phyloP scores from a whole-genome alignment of 2,329 filamentous ascomycete genomes.

The Ascomycota sp. region DNA sequence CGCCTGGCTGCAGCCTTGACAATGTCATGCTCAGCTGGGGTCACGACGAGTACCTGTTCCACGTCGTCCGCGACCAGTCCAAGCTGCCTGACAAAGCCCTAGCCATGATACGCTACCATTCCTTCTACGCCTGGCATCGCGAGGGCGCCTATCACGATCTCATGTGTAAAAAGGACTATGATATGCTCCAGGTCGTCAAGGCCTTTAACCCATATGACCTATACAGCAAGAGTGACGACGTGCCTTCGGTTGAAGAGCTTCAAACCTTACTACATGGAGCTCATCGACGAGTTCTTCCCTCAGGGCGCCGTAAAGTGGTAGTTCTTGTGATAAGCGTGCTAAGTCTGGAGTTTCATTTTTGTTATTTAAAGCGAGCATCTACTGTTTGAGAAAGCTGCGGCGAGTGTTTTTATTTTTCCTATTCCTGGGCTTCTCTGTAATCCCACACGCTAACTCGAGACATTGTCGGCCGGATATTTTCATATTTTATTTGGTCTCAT shows the following conservation, averaged over 20 bases:
- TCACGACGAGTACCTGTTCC: constrained; percentile 75
- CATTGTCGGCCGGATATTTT: too few species aligned
- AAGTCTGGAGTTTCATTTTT: too few species aligned
- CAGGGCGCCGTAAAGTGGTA: constrained; percentile 18
- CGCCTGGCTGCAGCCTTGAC: constrained; percentile 58
- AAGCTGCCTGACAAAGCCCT: constrained; percentile 62
- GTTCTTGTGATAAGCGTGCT: too few species aligned
- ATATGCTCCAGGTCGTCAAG: constrained; percentile 61
- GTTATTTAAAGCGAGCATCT: too few species aligned
- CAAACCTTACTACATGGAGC: constrained; percentile 32
- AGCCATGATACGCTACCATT: constrained; percentile 86
- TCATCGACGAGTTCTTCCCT: constrained; percentile 23
- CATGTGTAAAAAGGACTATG: constrained; percentile 65
- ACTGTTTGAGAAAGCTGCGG: too few species aligned
- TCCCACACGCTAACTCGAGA: too few species aligned
- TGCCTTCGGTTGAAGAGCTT: constrained; percentile 57
- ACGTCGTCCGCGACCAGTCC: constrained; percentile 66
- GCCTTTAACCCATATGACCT: constrained; percentile 85
- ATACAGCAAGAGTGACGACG: constrained; percentile 76
- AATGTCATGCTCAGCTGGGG: constrained; percentile 85
- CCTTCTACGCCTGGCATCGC: constrained; percentile 81
- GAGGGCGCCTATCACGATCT: constrained; percentile 62
- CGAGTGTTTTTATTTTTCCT: too few species aligned
- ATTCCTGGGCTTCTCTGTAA: too few species aligned
- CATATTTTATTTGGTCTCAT: too few species aligned